Evolutionary conservation across 2,329 filamentous ascomycete genomes (phyloP).

Genomic region (Sporothrix mexicana): DNA sequence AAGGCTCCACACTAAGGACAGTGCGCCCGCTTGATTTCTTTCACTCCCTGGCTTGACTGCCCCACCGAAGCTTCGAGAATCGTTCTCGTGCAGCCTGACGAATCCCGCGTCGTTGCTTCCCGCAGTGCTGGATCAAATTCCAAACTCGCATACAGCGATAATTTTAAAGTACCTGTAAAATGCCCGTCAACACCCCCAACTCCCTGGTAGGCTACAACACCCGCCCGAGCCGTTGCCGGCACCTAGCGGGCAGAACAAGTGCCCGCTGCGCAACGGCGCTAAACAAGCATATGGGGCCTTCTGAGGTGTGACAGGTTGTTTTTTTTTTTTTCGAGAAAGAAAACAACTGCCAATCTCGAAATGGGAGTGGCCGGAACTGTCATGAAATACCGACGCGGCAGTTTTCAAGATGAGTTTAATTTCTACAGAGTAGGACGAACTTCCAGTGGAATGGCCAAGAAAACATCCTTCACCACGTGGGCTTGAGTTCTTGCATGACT

Average conservation of each 20-base stretch:
- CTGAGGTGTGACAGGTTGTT: neutral
- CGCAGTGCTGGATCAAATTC: conserved; percentile 24
- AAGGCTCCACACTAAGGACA: conserved; percentile 1
- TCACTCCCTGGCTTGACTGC: neutral
- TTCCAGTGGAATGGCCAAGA: neutral
- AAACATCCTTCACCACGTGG: neutral
- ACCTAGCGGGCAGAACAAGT: conserved; percentile 17
- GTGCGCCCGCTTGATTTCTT: neutral
- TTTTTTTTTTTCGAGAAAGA: neutral
- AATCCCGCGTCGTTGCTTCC: conserved; percentile 7
- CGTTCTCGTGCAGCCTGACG: conserved; percentile 30
- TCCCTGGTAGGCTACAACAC: conserved; percentile 10
- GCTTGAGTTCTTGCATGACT: neutral
- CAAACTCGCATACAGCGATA: conserved; percentile 35
- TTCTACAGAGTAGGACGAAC: too few species aligned
- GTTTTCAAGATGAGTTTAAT: too few species aligned
- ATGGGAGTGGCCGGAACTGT: too few species aligned
- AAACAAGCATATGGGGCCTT: conserved; percentile 3
- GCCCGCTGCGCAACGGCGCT: conserved; percentile 18
- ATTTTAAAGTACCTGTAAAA: neutral
- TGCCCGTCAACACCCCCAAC: neutral
- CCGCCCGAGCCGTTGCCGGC: conserved; percentile 34
- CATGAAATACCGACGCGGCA: too few species aligned
- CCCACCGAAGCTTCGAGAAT: conserved; percentile 57
- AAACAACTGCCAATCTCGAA: too few species aligned